Conservation (phyloP, 441 rosid species). For the Euphorbia corollata region DNA sequence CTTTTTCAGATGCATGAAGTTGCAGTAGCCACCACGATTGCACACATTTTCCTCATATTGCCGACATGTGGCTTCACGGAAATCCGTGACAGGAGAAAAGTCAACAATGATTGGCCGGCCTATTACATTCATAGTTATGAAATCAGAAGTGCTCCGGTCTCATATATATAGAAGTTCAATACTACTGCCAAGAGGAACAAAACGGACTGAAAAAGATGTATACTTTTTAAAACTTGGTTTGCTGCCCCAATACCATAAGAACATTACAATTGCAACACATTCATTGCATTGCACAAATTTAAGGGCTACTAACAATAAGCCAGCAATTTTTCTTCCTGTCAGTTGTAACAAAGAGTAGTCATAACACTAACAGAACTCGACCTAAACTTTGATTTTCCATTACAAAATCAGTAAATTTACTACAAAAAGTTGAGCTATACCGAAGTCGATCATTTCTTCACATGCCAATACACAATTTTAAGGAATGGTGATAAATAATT, state of each 20-base stretch:
- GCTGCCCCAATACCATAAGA: too few species aligned
- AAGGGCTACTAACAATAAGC: not conserved
- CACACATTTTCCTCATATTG: slow-evolving; percentile 76
- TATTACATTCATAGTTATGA: slow-evolving; percentile 15
- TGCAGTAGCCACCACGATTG: slow-evolving; percentile 64
- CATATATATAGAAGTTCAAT: not conserved
- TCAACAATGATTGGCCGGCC: slow-evolving; percentile 80
- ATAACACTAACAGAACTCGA: not conserved
- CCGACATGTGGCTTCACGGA: slow-evolving; percentile 79
- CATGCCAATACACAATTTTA: not conserved
- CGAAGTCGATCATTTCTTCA: not conserved
- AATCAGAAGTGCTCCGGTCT: not conserved
- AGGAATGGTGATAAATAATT: not conserved
- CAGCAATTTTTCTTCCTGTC: not conserved
- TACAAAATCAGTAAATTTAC: not conserved
- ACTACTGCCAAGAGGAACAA: not conserved
- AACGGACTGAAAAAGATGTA: too few species aligned
- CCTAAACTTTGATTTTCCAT: not conserved
- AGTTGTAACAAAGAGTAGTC: too few species aligned
- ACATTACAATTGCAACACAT: too few species aligned
- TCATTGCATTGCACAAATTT: too few species aligned
- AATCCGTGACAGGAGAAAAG: slow-evolving; percentile 76
- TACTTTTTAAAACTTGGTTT: too few species aligned
- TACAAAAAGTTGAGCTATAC: not conserved
- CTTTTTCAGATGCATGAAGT: slow-evolving; percentile 61